phyloP scores from a whole-genome alignment of 805 yeast species.

The Wickerhamiella allomyrinae region DNA sequence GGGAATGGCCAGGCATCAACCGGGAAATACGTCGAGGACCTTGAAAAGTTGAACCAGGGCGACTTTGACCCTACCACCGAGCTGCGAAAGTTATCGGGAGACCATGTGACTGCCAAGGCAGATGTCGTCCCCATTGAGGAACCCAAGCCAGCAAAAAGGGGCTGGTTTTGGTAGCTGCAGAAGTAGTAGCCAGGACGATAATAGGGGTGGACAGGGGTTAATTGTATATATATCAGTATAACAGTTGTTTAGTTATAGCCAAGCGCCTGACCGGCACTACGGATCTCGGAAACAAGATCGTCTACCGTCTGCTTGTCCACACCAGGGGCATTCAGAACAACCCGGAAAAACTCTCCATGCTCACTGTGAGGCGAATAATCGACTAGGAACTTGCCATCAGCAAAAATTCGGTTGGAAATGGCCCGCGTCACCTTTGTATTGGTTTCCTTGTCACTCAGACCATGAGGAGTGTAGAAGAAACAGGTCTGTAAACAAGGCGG shows the following conservation, averaged over 20 bases:
- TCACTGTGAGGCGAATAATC: constrained; percentile 60
- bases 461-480: constrained; percentile 49
- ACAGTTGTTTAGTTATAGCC: not conserved
- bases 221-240: too few relatives aligned
- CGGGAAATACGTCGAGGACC: constrained; percentile 83
- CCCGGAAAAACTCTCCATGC: constrained; percentile 70
- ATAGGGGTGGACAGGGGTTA: too few relatives aligned
- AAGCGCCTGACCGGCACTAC: not conserved
- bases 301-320: constrained; percentile 34
- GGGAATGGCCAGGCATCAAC: constrained; percentile 91
- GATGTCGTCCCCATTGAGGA: constrained; percentile 4
- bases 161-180: constrained; percentile 1
- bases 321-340: constrained; percentile 64
- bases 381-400: constrained; percentile 50
- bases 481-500: constrained; percentile 79
- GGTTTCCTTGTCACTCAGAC: constrained; percentile 22
- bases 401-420: constrained; percentile 47
- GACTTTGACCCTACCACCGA: constrained; percentile 73
- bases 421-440: constrained; percentile 45
- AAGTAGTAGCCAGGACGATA: too few relatives aligned
- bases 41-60: constrained; percentile 64
- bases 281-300: constrained; percentile 29
- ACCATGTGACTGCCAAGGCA: constrained; percentile 10
- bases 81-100: constrained; percentile 44
- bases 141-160: not conserved